These are phyloP conservation scores for Cladosporium sp. DNA, from an alignment of 2,329 filamentous ascomycete species.

Conservation along the genomic window DNA sequence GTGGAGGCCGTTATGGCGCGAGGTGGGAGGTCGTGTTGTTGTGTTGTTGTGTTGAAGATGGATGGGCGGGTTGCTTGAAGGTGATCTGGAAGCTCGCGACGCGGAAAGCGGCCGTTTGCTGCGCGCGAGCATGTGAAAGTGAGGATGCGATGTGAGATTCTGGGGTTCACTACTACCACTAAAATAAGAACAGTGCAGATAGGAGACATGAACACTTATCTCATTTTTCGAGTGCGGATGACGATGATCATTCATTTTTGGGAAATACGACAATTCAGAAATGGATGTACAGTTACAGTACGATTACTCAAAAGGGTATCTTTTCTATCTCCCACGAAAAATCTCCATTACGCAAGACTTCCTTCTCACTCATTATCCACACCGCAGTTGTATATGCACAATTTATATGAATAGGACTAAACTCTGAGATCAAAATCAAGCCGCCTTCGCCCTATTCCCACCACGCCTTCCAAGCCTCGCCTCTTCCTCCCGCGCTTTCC, in stretches of 20 bases:
- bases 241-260: too few species aligned
- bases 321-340: neutral
- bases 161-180: too few species aligned
- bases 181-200: too few species aligned
- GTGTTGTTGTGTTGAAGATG: neutral
- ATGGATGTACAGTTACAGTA: neutral
- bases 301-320: conserved; percentile 10
- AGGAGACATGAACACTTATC: too few species aligned
- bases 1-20: neutral
- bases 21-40: neutral
- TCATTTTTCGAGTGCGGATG: too few species aligned
- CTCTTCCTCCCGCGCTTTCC: conserved; percentile 16
- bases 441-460: neutral
- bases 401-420: neutral
- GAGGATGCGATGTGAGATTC: too few species aligned
- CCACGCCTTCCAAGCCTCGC: conserved; percentile 8
- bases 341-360: too few species aligned
- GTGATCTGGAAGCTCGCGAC: conserved; percentile 6
- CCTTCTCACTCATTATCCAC: too few species aligned
- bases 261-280: neutral
- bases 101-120: conserved; percentile 5
- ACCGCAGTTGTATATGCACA: neutral
- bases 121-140: conserved; percentile 10
- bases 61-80: neutral
- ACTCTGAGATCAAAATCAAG: neutral